Evolutionary conservation across 257 asterid species (phyloP).

Genomic region (Gentiana macrophylla): DNA sequence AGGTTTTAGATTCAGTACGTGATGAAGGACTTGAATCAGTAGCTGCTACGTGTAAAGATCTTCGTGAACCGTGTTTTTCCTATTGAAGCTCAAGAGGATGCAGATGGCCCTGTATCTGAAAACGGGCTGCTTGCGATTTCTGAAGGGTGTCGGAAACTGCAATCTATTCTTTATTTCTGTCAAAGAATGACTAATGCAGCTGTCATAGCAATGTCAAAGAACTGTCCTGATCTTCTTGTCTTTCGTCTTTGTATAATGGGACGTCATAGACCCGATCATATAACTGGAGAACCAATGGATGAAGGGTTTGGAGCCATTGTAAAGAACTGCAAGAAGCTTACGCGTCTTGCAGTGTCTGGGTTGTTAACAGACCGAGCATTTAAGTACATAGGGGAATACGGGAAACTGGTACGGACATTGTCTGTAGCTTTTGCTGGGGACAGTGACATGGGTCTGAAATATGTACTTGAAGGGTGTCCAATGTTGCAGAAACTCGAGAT

Average conservation of each 20-base stretch:
- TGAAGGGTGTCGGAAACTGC: constrained; percentile 46
- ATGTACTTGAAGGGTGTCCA: constrained; percentile 41
- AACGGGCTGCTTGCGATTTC: constrained; percentile 42
- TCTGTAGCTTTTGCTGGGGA: constrained; percentile 50
- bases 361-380: constrained; percentile 39
- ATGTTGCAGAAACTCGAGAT: constrained; percentile 44
- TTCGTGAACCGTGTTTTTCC: constrained; percentile 50
- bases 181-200: constrained; percentile 51
- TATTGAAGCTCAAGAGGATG: constrained; percentile 30
- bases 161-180: constrained; percentile 39
- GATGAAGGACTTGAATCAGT: constrained; percentile 55
- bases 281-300: constrained; percentile 47
- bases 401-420: constrained; percentile 35
- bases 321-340: constrained; percentile 48
- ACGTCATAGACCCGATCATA: constrained; percentile 33
- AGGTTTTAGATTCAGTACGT: constrained; percentile 40
- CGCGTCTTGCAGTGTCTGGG: constrained; percentile 45
- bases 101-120: constrained; percentile 39
- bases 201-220: constrained; percentile 39
- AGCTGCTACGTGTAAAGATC: constrained; percentile 42
- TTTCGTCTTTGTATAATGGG: constrained; percentile 53
- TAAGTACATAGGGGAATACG: constrained; percentile 35
- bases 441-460: constrained; percentile 35
- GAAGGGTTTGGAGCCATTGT: constrained; percentile 60
- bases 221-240: constrained; percentile 39